These are phyloP conservation scores for Hemisphaericaspora nanyangensis DNA, from an alignment of 805 yeast species.

Conservation along the genomic window DNA sequence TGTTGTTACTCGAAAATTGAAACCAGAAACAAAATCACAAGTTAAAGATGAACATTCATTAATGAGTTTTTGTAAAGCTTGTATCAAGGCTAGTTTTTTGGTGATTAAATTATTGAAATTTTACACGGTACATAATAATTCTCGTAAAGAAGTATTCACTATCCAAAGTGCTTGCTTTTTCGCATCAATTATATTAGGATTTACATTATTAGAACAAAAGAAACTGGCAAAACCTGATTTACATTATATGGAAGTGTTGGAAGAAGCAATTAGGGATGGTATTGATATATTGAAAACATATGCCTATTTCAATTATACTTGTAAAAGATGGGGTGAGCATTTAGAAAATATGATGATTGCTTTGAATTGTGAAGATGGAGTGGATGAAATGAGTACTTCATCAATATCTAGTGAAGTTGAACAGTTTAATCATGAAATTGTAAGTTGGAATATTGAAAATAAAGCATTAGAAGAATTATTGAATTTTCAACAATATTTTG, in stretches of 20 bases:
- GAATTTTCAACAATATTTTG: slow-evolving; percentile 5
- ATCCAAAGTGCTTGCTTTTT: slow-evolving; percentile 6
- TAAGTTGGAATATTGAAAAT: slow-evolving; percentile 4
- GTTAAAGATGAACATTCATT: slow-evolving; percentile 11
- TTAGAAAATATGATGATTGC: slow-evolving; percentile 3
- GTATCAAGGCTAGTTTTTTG: slow-evolving; percentile 32
- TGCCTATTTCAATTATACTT: slow-evolving; percentile 2
- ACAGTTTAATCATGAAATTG: slow-evolving; percentile 5
- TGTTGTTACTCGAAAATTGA: slow-evolving; percentile 13
- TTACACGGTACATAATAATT: slow-evolving; percentile 20
- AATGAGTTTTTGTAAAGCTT: slow-evolving; percentile 28
- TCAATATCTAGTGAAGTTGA: slow-evolving; percentile 1
- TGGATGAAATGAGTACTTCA: neutral
- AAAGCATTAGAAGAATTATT: slow-evolving; percentile 5
- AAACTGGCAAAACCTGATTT: slow-evolving; percentile 2
- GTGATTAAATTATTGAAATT: slow-evolving; percentile 28
- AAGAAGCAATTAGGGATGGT: slow-evolving; percentile 3
- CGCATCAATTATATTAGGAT: slow-evolving; percentile 5
- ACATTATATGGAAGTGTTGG: slow-evolving; percentile 4
- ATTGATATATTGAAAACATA: neutral
- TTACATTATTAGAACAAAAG: slow-evolving; percentile 4
- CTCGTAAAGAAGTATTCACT: slow-evolving; percentile 33
- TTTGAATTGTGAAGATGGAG: neutral
- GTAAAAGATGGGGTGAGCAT: slow-evolving; percentile 4
- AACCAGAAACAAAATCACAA: slow-evolving; percentile 12